Percentiles rank a stretch among this genome's conserved stretches.
Conservation (phyloP, 768 basidiomycete genomes). For the Phanerochaete sordida region DNA sequence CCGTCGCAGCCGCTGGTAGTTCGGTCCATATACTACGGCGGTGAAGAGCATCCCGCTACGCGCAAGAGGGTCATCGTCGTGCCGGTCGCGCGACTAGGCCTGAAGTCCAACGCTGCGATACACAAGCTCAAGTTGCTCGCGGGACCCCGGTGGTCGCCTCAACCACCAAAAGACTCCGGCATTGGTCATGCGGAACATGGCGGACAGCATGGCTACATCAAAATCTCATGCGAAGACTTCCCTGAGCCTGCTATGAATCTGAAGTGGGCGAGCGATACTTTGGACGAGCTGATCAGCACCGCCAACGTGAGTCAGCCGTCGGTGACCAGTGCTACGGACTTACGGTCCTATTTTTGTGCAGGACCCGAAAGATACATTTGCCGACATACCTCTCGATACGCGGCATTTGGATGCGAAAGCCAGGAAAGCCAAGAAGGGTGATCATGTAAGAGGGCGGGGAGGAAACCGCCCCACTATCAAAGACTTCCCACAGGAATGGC, state of each 20-base stretch:
- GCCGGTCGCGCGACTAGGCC: conserved; percentile 69
- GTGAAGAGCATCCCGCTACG: conserved; percentile 69
- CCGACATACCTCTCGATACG: conserved; percentile 73
- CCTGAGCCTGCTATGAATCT: conserved; percentile 81
- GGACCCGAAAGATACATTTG: conserved; percentile 44
- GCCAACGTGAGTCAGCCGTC: conserved; percentile 68
- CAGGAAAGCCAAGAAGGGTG: conserved; percentile 71
- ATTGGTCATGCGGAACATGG: conserved; percentile 38
- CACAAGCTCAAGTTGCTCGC: conserved; percentile 90
- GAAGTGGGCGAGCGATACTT: conserved; percentile 88
- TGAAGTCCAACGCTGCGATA: conserved; percentile 57
- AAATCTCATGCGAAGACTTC: conserved; percentile 89
- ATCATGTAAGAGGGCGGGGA: conserved; percentile 51
- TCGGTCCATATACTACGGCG: conserved; percentile 73
- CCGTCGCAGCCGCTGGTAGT: conserved; percentile 57
- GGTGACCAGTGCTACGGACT: conserved; percentile 4
- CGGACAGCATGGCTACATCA: conserved; percentile 77
- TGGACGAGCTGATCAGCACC: conserved; percentile 74
- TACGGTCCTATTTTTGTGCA: conserved; percentile 22
- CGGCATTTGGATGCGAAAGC: conserved; percentile 75
- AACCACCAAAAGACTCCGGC: conserved; percentile 70
- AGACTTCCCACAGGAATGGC: conserved; percentile 88
- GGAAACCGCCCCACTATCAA: conserved; percentile 58
- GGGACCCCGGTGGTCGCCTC: conserved; percentile 80
- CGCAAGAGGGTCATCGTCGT: conserved; percentile 73